Base-by-base conservation (phyloP, 2,329 filamentous ascomycete genomes). In the Bipolaris bicolor region DNA sequence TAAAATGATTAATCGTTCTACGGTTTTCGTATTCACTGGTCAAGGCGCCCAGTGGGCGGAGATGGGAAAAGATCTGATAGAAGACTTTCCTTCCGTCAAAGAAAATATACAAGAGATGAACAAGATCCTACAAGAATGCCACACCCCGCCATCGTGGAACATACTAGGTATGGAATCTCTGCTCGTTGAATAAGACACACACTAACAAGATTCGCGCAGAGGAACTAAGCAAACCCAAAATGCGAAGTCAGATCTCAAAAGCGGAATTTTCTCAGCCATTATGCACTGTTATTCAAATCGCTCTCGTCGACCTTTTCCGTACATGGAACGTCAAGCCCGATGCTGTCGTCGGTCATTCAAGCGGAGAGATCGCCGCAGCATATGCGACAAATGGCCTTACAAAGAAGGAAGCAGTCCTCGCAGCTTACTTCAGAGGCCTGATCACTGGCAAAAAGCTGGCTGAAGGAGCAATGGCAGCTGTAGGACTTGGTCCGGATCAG, bases 321-420 rank as follows among this genome's bases (percentile, higher is more conserved):
- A 5, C 43, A 11, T 1, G 58, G 39, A 54, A 55, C 3, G 47
- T 71, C 13, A 22, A 43, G 2, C 63, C 67, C 1, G 13, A 40
- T 22, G 54, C 61, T 2, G 69, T 71, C 3, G 59, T 66, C 16
- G 78, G 78, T 2, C 78, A 80, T 50, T 78, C 76, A 0, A 70
- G 76, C 7, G 78, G 78, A 3, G 78, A 80, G 55, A 77, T 79
- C 7, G 77, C 74, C 0, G 78, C 78, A 0, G 67, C 75, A 3
- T 78, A 79, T 24, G 69, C 69, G 26, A 29, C 26, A 9, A 29
- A 29, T 10, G 34, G 34, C 13, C 34, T 36, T 36, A 36, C 34
- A 7, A 36, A 36, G 34, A 36, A 36, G 34, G 34, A 36, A 16
- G 34, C 34, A 16, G 34, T 36, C 13, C 34, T 36, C 34, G 34